Evolutionary conservation across 2,329 filamentous ascomycete species (phyloP).

Genomic region (Alternaria triticimaculans): DNA sequence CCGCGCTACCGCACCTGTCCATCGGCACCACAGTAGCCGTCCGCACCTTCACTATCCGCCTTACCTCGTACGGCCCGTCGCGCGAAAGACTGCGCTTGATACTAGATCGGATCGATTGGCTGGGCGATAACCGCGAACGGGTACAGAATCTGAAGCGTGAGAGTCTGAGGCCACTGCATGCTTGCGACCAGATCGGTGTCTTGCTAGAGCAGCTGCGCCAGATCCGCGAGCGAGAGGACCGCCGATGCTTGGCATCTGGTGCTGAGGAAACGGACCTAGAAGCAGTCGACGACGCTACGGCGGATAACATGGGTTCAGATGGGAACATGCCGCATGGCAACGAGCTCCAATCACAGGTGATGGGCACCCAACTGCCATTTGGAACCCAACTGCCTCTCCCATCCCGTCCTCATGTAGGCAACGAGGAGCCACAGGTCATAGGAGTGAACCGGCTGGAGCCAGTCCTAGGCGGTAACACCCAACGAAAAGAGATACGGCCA

Average conservation of each 20-base stretch:
- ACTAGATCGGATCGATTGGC: constrained; percentile 26
- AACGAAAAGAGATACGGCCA: constrained; percentile 17
- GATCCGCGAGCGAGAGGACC: constrained; percentile 21
- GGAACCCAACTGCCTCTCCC: constrained; percentile 29
- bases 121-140: neutral
- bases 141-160: neutral
- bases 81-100: constrained; percentile 27
- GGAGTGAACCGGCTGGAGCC: constrained; percentile 26
- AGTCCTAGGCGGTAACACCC: constrained; percentile 28
- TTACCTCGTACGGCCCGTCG: constrained; percentile 37
- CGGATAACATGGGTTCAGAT: neutral
- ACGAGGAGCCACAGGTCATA: constrained; percentile 14
- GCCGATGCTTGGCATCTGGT: constrained; percentile 20
- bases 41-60: constrained; percentile 31
- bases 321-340: neutral
- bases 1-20: neutral
- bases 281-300: constrained; percentile 16
- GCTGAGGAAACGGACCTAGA: constrained; percentile 7
- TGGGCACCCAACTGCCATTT: constrained; percentile 30
- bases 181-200: constrained; percentile 5
- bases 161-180: constrained; percentile 8
- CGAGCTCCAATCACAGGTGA: constrained; percentile 22
- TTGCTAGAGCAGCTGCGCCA: constrained; percentile 17
- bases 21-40: constrained; percentile 22
- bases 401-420: neutral